phyloP scores from a whole-genome alignment of 164 flowering plant species.

The Magnolia sinica region DNA sequence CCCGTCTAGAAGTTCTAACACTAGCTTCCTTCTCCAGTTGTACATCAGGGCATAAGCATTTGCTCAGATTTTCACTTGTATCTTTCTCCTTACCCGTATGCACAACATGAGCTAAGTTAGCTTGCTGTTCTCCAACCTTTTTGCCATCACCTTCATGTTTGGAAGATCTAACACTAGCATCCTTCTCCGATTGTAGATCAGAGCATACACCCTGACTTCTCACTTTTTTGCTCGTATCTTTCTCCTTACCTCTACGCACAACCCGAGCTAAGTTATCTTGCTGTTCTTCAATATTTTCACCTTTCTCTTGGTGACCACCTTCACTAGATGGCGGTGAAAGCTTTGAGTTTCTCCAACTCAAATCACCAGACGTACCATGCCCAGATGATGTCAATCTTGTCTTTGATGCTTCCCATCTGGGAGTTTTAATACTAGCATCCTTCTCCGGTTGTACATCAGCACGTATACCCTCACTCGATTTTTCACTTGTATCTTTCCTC shows the following conservation, averaged over 20 bases:
- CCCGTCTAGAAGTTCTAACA: slow-evolving; percentile 10
- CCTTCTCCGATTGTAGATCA: slow-evolving; percentile 9
- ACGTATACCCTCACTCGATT: slow-evolving; percentile 11
- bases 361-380: slow-evolving; percentile 4
- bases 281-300: not conserved
- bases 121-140: not conserved
- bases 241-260: slow-evolving; percentile 4
- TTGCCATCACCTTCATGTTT: not conserved
- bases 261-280: not conserved
- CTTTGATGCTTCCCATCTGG: slow-evolving; percentile 8
- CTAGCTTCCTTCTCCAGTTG: slow-evolving; percentile 13
- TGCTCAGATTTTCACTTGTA: slow-evolving; percentile 12
- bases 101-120: not conserved
- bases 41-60: slow-evolving; percentile 5
- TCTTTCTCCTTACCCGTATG: slow-evolving; percentile 14
- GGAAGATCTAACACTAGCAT: not conserved
- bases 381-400: slow-evolving; percentile 15
- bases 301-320: slow-evolving; percentile 11
- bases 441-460: slow-evolving; percentile 13
- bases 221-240: slow-evolving; percentile 14
- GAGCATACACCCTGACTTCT: slow-evolving; percentile 12
- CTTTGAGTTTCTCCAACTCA: slow-evolving; percentile 15
- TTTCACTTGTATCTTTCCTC: slow-evolving; percentile 16
- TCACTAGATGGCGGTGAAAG: slow-evolving; percentile 21
- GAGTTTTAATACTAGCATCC: slow-evolving; percentile 9